phyloP scores from a whole-genome alignment of 2,329 filamentous ascomycete genomes.

The Sclerotiophoma versabilis region DNA sequence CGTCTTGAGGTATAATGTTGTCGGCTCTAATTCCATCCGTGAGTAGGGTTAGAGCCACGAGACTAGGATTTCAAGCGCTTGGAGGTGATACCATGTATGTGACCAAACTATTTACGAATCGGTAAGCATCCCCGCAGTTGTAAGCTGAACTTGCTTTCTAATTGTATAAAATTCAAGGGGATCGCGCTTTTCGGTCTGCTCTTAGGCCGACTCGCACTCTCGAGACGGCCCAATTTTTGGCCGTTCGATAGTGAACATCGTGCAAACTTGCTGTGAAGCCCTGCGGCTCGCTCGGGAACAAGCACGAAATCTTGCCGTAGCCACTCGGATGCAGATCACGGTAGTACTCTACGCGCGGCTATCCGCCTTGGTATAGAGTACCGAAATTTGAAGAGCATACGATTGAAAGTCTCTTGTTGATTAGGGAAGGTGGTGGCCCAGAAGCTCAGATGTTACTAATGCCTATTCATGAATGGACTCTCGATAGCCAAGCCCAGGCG shows the following conservation, averaged over 20 bases:
- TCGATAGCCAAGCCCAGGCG: constrained; percentile 22
- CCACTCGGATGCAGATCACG: constrained; percentile 4
- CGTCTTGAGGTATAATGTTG: constrained; percentile 1
- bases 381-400: constrained; percentile 12
- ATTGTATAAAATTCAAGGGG: background rate
- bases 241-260: constrained; percentile 2
- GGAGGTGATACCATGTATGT: constrained; percentile 2
- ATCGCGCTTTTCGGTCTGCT: background rate
- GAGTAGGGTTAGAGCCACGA: constrained; percentile 2
- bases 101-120: background rate
- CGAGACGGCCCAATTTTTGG: constrained; percentile 1
- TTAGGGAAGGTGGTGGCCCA: constrained; percentile 28
- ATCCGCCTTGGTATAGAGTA: constrained; percentile 27
- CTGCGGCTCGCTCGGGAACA: constrained; percentile 3
- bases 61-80: constrained; percentile 10
- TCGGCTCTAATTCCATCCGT: background rate
- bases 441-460: constrained; percentile 38
- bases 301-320: constrained; percentile 3
- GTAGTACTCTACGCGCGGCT: constrained; percentile 18
- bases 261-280: constrained; percentile 5
- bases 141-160: constrained; percentile 1
- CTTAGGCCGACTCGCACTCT: constrained; percentile 7
- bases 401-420: constrained; percentile 22
- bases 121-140: background rate
- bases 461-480: background rate